Base-by-base conservation (phyloP, 805 yeast genomes). In the Wickerhamiella cacticola region DNA sequence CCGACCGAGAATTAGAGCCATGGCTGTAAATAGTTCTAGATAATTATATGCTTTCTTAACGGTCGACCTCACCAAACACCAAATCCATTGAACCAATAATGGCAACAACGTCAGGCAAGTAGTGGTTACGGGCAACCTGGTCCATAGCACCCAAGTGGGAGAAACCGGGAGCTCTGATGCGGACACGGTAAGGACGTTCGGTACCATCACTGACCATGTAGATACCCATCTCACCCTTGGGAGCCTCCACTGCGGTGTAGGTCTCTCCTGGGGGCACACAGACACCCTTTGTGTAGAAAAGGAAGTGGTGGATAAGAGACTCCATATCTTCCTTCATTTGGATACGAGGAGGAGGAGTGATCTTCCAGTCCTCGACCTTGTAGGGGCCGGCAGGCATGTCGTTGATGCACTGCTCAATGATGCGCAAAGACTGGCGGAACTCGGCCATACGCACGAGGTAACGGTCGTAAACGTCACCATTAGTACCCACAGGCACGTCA, bases 141-240 rank as follows among this genome's bases (percentile, higher is more conserved):
- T 85, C 95, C 59, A 85, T 82, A 9, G 92, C 94, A 55, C 80
- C 92, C 62, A 85, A 72, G 68, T 84, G 94, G 33, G 94, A 87
- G 63, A 85, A 85, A 40, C 95, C 94, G 42, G 95, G 95, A n/a
- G 94, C 87, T 69, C 95, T 80, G 60, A 85, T 84, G 71, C 83
- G 84, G 72, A 94, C 83, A 69, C 87, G 78, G 70, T 85, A 85
- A 29, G 95, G 95, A 66, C 92, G 76, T 70, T 85, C 95, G 50
- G 82, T 68, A 48, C 95, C 95, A 68, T 85, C 95, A 56, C 87
- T 78, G 49, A 85, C 94, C 46, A 85, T 79, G 61, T 80, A 85
- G 48, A 83, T 94, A 52, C 83, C 95, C 92, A 85, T 82, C 68
- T 85, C 95, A 63, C 95, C 95, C 76, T 85, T 85, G 64, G 95